These are phyloP conservation scores for Allomyces macrogynus DNA, from an alignment of 192 early-diverging fungal species.

Conservation along the genomic window DNA sequence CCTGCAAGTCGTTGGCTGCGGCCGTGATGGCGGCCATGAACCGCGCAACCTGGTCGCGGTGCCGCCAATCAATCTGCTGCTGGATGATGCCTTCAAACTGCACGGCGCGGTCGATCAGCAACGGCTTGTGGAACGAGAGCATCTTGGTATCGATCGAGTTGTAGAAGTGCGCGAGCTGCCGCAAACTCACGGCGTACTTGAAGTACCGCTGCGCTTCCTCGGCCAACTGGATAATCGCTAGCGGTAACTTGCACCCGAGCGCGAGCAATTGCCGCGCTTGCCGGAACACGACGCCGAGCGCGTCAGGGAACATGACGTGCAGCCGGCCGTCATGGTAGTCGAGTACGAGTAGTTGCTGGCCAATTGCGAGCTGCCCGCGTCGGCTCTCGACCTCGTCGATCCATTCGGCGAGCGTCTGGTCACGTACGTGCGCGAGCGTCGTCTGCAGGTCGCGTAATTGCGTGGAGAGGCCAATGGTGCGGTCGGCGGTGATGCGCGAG, in stretches of 20 bases:
- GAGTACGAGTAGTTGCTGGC: constrained; percentile 4
- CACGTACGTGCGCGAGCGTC: neutral
- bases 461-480: neutral
- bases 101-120: constrained; percentile 28
- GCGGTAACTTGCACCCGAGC: constrained; percentile 25
- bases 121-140: constrained; percentile 28
- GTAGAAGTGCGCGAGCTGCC: constrained; percentile 40
- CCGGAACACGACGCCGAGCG: constrained; percentile 20
- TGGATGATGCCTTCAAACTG: constrained; percentile 29
- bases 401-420: neutral
- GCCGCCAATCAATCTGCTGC: constrained; percentile 18
- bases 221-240: constrained; percentile 16
- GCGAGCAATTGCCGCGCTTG: constrained; percentile 27
- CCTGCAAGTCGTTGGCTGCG: constrained; percentile 20
- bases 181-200: constrained; percentile 25
- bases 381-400: neutral
- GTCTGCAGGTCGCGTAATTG: neutral
- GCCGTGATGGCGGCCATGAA: constrained; percentile 23
- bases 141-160: constrained; percentile 42
- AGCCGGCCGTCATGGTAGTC: constrained; percentile 21
- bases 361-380: neutral
- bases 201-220: constrained; percentile 25
- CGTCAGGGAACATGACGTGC: constrained; percentile 26
- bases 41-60: constrained; percentile 17
- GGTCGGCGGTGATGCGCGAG: neutral